Evolutionary conservation across 352 stramenopile genomes (phyloP).

Genomic region (Phytopythium boreale): DNA sequence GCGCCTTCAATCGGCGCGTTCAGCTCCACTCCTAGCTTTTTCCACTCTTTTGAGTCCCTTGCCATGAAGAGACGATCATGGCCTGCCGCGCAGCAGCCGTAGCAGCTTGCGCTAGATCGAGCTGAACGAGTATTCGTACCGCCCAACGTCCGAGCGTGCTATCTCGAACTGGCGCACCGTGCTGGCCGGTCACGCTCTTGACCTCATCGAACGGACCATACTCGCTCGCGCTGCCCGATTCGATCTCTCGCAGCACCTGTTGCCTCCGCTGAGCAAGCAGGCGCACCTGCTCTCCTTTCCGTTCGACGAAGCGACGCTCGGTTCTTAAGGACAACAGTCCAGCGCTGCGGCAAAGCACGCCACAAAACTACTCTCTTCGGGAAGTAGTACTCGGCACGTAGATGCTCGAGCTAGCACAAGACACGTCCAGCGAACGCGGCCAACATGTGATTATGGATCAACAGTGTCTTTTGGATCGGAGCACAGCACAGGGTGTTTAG

Average conservation of each 20-base stretch:
- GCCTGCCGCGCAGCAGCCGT: conserved; percentile 92
- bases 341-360: conserved; percentile 78
- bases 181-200: conserved; percentile 80
- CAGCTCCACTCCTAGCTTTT: not conserved
- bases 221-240: conserved; percentile 33
- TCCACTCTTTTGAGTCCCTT: conserved; percentile 61
- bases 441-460: conserved; percentile 47
- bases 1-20: not conserved
- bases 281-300: conserved; percentile 92
- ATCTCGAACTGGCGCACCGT: conserved; percentile 92
- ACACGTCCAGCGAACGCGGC: conserved; percentile 58
- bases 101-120: conserved; percentile 95
- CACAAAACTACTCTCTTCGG: conserved; percentile 81
- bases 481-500: conserved; percentile 71
- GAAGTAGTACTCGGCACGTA: conserved; percentile 77
- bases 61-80: conserved; percentile 89
- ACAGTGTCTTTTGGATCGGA: conserved; percentile 53
- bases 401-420: conserved; percentile 68
- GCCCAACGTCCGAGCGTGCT: conserved; percentile 96
- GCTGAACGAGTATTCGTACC: conserved; percentile 97
- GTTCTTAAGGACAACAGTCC: conserved; percentile 64
- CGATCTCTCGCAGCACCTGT: conserved; percentile 72
- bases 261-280: conserved; percentile 80
- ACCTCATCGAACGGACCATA: conserved; percentile 69
- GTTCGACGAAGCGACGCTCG: conserved; percentile 81